phyloP scores from a whole-genome alignment of 345 rosid species.

The Trapa incisa region DNA sequence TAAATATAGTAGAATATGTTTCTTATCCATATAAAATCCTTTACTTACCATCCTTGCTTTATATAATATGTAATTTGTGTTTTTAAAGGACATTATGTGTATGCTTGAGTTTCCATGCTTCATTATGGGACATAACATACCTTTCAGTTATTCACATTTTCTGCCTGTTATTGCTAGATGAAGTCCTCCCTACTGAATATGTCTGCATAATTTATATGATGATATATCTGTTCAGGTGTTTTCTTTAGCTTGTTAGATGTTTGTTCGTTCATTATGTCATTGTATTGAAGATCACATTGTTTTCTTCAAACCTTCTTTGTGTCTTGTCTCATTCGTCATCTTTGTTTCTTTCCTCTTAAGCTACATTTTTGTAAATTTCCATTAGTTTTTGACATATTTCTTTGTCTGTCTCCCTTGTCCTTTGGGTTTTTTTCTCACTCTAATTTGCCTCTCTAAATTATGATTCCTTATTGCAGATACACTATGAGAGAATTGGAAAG shows the following conservation, averaged over 20 bases:
- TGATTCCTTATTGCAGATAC: constrained; percentile 43
- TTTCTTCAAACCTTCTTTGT: neutral
- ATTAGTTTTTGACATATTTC: neutral
- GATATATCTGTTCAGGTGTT: neutral
- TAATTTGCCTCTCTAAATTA: constrained; percentile 3
- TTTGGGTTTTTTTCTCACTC: neutral
- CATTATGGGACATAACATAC: neutral
- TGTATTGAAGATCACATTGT: neutral
- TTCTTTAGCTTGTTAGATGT: neutral
- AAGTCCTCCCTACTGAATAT: neutral
- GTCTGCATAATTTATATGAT: neutral
- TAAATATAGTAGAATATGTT: neutral
- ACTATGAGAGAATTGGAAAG: constrained; percentile 75
- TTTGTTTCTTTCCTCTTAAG: neutral
- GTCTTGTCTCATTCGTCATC: neutral
- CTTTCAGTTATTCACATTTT: neutral
- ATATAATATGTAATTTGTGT: neutral
- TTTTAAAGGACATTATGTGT: neutral
- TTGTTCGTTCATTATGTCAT: neutral
- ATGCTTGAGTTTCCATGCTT: neutral
- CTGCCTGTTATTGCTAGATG: neutral
- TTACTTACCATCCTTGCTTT: neutral
- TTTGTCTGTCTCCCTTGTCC: neutral
- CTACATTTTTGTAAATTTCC: neutral
- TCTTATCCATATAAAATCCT: neutral